A percentile compares a stretch with the other conserved stretches of the same genome.
Evolutionary conservation across 306 rosid genomes (phyloP).

Genomic region (Castanea crenata): DNA sequence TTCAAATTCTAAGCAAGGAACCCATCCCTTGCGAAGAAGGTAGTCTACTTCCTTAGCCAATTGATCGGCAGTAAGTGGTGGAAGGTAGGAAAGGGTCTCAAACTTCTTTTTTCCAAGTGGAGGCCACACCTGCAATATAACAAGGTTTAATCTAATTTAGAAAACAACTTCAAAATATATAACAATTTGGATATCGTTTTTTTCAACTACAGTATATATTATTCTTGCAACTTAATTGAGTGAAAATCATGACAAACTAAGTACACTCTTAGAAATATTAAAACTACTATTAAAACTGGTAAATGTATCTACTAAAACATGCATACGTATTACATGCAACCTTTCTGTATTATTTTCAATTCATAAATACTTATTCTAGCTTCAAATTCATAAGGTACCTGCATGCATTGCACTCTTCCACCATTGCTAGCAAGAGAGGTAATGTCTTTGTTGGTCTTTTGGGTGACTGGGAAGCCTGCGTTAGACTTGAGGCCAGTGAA

Average conservation of each 20-base stretch:
- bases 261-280: too few species aligned
- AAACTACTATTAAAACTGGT: too few species aligned
- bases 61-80: rapidly evolving
- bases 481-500: constrained; percentile 69
- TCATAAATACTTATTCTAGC: too few species aligned
- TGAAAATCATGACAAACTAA: too few species aligned
- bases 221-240: too few species aligned
- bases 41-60: constrained; percentile 58
- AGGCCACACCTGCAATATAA: constrained; percentile 72
- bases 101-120: constrained; percentile 55
- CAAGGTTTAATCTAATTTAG: background rate
- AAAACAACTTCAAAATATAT: too few species aligned
- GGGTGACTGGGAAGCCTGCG: constrained; percentile 52
- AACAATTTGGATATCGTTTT: too few species aligned
- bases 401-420: constrained; percentile 66
- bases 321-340: too few species aligned
- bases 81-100: constrained; percentile 93
- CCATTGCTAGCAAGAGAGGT: constrained; percentile 70
- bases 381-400: constrained; percentile 29
- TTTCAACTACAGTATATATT: too few species aligned
- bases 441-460: constrained; percentile 60
- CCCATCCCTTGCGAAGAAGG: constrained; percentile 57
- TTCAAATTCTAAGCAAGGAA: constrained; percentile 85
- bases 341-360: too few species aligned
- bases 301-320: too few species aligned